Evolutionary conservation across 805 yeast genomes (phyloP).

Genomic region (Yarrowia sp.): DNA sequence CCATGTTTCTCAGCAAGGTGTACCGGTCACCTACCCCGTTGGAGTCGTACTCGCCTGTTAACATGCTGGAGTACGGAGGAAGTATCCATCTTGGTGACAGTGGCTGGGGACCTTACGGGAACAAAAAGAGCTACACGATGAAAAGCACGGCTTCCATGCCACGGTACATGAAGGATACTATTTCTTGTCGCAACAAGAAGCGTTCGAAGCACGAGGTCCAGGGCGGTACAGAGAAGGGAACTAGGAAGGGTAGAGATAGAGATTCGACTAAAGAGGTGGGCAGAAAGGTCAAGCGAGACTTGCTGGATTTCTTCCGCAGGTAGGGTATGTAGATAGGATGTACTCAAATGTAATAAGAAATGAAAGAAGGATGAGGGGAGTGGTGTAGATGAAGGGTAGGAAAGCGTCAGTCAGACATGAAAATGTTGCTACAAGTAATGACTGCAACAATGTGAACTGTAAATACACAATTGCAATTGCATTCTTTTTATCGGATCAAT

Average conservation of each 20-base stretch:
- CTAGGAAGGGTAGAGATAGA: neutral
- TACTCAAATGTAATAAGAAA: too few species aligned
- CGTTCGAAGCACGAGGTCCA: constrained; percentile 11
- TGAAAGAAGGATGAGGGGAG: too few species aligned
- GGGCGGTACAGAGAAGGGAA: constrained; percentile 31
- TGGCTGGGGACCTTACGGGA: constrained; percentile 21
- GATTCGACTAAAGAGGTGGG: constrained; percentile 6
- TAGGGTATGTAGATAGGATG: neutral
- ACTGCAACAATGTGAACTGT: too few species aligned
- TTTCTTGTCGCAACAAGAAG: constrained; percentile 22
- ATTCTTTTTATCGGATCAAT: too few species aligned
- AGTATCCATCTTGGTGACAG: constrained; percentile 17
- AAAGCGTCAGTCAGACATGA: too few species aligned
- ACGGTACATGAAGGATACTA: constrained; percentile 30
- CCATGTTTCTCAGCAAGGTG: constrained; percentile 6
- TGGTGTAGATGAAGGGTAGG: too few species aligned
- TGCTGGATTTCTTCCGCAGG: constrained; percentile 29
- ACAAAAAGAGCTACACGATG: constrained; percentile 6
- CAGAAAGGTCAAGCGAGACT: constrained; percentile 9
- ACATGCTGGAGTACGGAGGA: constrained; percentile 33
- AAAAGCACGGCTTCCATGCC: constrained; percentile 19
- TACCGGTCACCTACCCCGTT: neutral
- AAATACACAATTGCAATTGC: too few species aligned
- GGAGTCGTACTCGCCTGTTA: constrained; percentile 11
- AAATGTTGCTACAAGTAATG: too few species aligned